These are phyloP conservation scores for Xylaria sp. DNA, from an alignment of 2,329 filamentous ascomycete genomes.

Conservation along the genomic window DNA sequence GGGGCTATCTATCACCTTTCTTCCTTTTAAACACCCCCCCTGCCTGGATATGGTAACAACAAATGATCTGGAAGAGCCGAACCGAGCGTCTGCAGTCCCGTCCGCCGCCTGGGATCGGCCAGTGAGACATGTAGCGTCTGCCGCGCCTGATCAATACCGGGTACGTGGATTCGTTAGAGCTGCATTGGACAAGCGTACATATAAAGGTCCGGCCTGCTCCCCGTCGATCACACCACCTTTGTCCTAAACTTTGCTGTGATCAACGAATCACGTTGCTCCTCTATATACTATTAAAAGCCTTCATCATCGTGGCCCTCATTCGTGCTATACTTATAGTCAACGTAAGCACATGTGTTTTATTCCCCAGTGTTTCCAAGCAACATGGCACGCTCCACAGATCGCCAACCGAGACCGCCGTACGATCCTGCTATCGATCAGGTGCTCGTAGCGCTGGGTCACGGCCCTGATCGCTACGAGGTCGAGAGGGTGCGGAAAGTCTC, in stretches of 20 bases:
- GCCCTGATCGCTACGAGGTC: slow-evolving; percentile 45
- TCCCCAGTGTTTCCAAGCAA: slow-evolving; percentile 29
- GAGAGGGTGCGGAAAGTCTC: slow-evolving; percentile 46
- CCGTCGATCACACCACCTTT: slow-evolving; percentile 18
- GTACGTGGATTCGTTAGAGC: slow-evolving; percentile 30
- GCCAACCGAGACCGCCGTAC: slow-evolving; percentile 46
- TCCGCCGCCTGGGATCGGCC: slow-evolving; percentile 30
- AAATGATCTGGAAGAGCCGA: slow-evolving; percentile 27
- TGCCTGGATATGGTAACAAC: slow-evolving; percentile 12
- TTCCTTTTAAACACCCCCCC: slow-evolving; percentile 1
- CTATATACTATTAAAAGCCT: neutral
- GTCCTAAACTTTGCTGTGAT: slow-evolving; percentile 7
- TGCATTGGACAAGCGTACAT: slow-evolving; percentile 7
- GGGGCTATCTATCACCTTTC: neutral
- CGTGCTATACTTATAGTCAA: slow-evolving; percentile 7
- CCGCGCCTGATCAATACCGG: slow-evolving; percentile 32
- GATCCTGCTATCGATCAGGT: slow-evolving; percentile 45
- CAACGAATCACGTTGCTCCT: neutral
- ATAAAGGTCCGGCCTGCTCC: slow-evolving; percentile 29
- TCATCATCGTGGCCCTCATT: neutral
- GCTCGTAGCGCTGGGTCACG: slow-evolving; percentile 42
- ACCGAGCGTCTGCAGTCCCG: slow-evolving; percentile 30
- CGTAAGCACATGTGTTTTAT: slow-evolving; percentile 23
- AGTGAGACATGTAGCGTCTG: slow-evolving; percentile 28
- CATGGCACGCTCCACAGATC: slow-evolving; percentile 45